Evolutionary conservation across 73 alveolate species (phyloP).

Genomic region (Paramecium pentaurelia): DNA sequence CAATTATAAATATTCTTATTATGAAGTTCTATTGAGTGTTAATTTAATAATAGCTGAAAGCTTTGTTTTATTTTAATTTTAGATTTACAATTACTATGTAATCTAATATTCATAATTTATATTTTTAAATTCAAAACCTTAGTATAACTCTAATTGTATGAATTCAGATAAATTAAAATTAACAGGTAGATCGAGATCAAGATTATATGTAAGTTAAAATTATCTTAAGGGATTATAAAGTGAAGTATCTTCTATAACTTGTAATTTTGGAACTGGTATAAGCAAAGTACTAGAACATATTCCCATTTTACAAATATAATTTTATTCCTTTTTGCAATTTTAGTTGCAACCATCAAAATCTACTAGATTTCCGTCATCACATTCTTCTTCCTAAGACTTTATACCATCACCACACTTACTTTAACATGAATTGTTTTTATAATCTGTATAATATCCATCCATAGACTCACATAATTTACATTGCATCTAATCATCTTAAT

Average conservation of each 20-base stretch:
- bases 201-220: not conserved
- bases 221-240: not conserved
- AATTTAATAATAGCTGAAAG: not conserved
- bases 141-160: not conserved
- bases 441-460: not conserved
- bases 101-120: not conserved
- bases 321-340: slow-evolving; percentile 57
- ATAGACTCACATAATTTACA: not conserved
- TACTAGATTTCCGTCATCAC: slow-evolving; percentile 73
- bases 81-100: not conserved
- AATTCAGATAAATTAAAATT: not conserved
- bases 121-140: not conserved
- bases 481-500: not conserved
- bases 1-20: not conserved
- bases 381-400: slow-evolving; percentile 34
- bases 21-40: not conserved
- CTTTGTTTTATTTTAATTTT: not conserved
- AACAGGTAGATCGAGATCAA: not conserved
- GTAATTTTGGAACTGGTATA: not conserved
- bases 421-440: slow-evolving; percentile 17
- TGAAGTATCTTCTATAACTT: not conserved
- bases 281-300: not conserved
- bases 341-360: slow-evolving; percentile 73
- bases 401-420: slow-evolving; percentile 78
- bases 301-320: slow-evolving; percentile 53